Conservation (phyloP, 805 yeast species). For the Candida ortonii region DNA sequence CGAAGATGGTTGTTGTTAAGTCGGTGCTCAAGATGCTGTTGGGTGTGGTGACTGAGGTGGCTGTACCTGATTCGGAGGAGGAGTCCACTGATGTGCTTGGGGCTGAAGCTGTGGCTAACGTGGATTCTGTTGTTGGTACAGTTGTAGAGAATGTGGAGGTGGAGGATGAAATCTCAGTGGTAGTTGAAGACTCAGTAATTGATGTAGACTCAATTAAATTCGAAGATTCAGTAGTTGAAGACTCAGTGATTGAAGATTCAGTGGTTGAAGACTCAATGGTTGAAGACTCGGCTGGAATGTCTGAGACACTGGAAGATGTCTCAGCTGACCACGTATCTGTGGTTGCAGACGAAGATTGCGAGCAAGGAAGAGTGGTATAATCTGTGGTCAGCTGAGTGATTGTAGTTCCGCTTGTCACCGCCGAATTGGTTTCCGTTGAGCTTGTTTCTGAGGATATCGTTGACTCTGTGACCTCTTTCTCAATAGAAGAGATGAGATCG, state of each 20-base stretch:
- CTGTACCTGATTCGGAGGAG: not conserved
- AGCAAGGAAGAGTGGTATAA: too few relatives aligned
- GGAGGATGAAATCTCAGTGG: not conserved
- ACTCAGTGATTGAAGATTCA: conserved; percentile 1
- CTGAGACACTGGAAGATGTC: conserved; percentile 7
- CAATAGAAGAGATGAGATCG: too few relatives aligned
- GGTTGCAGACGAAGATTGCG: too few relatives aligned
- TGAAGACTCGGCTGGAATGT: conserved; percentile 1
- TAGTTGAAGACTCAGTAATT: not conserved
- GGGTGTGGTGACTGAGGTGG: conserved; percentile 2
- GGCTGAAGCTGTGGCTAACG: not conserved
- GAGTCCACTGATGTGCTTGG: not conserved
- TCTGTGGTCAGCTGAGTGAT: too few relatives aligned
- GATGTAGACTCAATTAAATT: not conserved
- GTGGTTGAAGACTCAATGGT: not conserved
- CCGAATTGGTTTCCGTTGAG: too few relatives aligned
- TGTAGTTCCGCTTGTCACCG: too few relatives aligned
- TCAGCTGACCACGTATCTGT: too few relatives aligned
- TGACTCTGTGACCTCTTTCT: too few relatives aligned
- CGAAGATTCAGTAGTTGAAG: conserved; percentile 1
- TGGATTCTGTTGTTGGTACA: not conserved
- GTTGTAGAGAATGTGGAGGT: not conserved
- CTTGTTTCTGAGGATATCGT: too few relatives aligned
- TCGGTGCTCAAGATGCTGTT: not conserved
- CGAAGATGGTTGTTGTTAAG: conserved; percentile 1